Conservation (phyloP, 2,329 filamentous ascomycete species). For the Neophaeococcomyces mojaviensis region DNA sequence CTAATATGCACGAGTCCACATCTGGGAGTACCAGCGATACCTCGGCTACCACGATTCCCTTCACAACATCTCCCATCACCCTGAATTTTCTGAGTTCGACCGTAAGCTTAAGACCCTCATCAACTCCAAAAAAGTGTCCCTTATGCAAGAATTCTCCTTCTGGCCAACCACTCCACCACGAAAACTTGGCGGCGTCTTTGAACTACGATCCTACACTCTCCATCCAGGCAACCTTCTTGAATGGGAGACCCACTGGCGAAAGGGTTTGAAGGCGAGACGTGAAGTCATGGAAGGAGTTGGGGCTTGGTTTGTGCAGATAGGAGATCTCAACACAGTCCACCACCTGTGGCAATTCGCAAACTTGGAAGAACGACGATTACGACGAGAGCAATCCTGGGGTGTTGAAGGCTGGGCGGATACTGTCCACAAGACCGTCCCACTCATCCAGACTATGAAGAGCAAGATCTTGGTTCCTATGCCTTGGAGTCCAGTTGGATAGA, state of each 20-base stretch:
- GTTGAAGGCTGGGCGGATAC: constrained; percentile 95
- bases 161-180: constrained; percentile 94
- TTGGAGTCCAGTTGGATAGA: constrained; percentile 83
- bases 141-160: constrained; percentile 99
- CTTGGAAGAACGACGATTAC: constrained; percentile 81
- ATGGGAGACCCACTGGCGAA: constrained; percentile 98
- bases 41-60: constrained; percentile 90
- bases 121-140: constrained; percentile 71
- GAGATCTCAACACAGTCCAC: constrained; percentile 94
- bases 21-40: constrained; percentile 99
- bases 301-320: constrained; percentile 98
- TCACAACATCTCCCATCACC: constrained; percentile 72
- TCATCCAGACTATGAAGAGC: constrained; percentile 96
- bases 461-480: constrained; percentile 88
- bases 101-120: constrained; percentile 78
- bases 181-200: constrained; percentile 83
- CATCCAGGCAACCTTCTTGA: constrained; percentile 93
- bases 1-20: constrained; percentile 67
- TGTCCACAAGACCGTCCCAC: constrained; percentile 94
- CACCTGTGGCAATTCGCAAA: constrained; percentile 99
- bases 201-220: constrained; percentile 91
- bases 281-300: constrained; percentile 99
- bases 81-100: constrained; percentile 78
- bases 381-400: constrained; percentile 90
- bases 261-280: constrained; percentile 78